Evolutionary conservation across 768 basidiomycete genomes (phyloP).

Genomic region (Mrakia frigida): DNA sequence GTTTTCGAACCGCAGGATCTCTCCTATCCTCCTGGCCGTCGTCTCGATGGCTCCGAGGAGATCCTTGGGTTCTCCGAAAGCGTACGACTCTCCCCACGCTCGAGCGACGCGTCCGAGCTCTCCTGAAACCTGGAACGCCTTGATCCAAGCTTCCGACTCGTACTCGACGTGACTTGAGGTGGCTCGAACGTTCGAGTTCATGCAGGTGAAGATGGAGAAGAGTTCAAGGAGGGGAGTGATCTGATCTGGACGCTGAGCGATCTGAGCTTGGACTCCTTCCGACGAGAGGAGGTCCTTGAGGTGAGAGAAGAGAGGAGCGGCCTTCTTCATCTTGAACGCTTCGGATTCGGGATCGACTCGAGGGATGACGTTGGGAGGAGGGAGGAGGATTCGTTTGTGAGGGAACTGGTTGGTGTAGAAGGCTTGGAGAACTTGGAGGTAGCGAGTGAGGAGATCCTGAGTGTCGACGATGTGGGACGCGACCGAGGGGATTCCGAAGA

Average conservation of each 20-base stretch:
- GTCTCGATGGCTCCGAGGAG: conserved; percentile 45
- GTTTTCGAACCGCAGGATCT: conserved; percentile 36
- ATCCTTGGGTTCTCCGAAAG: conserved; percentile 54
- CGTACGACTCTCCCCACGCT: conserved; percentile 78
- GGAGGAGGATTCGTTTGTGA: conserved; percentile 55
- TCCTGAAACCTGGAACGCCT: conserved; percentile 89
- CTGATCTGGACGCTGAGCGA: conserved; percentile 47
- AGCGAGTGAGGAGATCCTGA: conserved; percentile 65
- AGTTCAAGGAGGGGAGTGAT: conserved; percentile 63
- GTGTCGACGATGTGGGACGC: conserved; percentile 69
- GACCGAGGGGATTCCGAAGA: conserved; percentile 86
- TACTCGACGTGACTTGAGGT: conserved; percentile 82
- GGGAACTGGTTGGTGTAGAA: conserved; percentile 88
- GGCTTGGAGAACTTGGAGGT: conserved; percentile 76
- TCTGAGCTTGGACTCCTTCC: conserved; percentile 65
- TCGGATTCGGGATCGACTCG: conserved; percentile 72
- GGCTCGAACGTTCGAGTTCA: conserved; percentile 84
- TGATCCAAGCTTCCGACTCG: conserved; percentile 95
- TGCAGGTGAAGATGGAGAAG: conserved; percentile 84
- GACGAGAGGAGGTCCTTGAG: conserved; percentile 64
- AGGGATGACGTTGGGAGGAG: conserved; percentile 37
- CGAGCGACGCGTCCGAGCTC: conserved; percentile 84
- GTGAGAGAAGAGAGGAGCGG: conserved; percentile 76
- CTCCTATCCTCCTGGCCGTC: conserved; percentile 34
- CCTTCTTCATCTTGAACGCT: conserved; percentile 90